Conservation (phyloP, 2,329 filamentous ascomycete species). For the Botrytis tulipae region DNA sequence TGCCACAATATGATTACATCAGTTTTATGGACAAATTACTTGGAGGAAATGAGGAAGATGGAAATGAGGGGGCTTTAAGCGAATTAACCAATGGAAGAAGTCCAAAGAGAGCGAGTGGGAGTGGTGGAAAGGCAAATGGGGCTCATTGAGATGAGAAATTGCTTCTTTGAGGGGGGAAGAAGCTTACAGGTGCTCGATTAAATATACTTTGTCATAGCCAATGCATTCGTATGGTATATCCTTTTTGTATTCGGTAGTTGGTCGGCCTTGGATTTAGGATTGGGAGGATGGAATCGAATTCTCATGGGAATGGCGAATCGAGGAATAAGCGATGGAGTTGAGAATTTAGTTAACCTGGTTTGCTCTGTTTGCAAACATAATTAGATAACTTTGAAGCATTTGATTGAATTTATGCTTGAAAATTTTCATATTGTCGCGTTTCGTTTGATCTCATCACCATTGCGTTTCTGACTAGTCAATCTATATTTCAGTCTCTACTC, state of each 20-base stretch:
- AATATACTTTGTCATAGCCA: slow-evolving; percentile 17
- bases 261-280: slow-evolving; percentile 12
- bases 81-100: slow-evolving; percentile 35
- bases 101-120: slow-evolving; percentile 23
- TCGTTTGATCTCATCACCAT: background rate
- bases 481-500: too few relatives aligned
- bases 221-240: background rate
- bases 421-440: background rate
- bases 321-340: slow-evolving; percentile 14
- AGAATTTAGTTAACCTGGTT: slow-evolving; percentile 3
- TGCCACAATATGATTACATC: slow-evolving; percentile 93
- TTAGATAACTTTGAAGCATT: slow-evolving; percentile 2
- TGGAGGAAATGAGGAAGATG: slow-evolving; percentile 31
- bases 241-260: slow-evolving; percentile 18
- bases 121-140: slow-evolving; percentile 21
- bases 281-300: slow-evolving; percentile 9
- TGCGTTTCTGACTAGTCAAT: background rate
- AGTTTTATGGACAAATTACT: slow-evolving; percentile 93
- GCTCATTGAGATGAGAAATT: background rate
- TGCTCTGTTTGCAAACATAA: background rate
- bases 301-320: slow-evolving; percentile 9
- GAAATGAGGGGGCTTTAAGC: slow-evolving; percentile 28
- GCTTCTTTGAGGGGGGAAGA: background rate
- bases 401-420: background rate
- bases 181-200: background rate